phyloP scores from a whole-genome alignment of 1,284 basidiomycete species.

The Hypsizygus ulmarius region DNA sequence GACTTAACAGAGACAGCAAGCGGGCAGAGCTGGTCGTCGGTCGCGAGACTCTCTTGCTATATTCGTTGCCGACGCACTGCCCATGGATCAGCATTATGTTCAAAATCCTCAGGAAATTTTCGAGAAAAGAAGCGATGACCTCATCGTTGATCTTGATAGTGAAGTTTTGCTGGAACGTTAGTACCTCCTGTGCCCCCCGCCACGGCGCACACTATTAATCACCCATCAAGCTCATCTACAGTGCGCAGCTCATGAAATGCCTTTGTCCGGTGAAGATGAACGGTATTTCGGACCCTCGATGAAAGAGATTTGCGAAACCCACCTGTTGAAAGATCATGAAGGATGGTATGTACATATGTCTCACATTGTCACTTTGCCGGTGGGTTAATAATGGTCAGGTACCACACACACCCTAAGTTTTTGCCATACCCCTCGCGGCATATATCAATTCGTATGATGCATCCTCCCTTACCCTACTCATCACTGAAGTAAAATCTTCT shows the following conservation, averaged over 20 bases:
- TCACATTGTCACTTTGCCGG: background rate
- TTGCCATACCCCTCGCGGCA: constrained; percentile 74
- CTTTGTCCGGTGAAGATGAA: constrained; percentile 65
- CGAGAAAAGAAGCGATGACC: constrained; percentile 57
- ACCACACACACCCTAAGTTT: constrained; percentile 76
- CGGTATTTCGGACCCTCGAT: constrained; percentile 71
- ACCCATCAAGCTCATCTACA: constrained; percentile 66
- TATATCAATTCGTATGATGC: constrained; percentile 63
- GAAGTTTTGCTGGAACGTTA: constrained; percentile 70
- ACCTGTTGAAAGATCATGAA: constrained; percentile 59
- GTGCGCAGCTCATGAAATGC: constrained; percentile 88
- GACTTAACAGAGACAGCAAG: constrained; percentile 72
- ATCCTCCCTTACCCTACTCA: background rate
- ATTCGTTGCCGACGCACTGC: constrained; percentile 69
- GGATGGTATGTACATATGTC: constrained; percentile 54
- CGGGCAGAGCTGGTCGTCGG: constrained; percentile 83
- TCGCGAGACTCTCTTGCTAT: constrained; percentile 82
- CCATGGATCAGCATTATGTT: constrained; percentile 80
- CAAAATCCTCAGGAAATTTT: constrained; percentile 72
- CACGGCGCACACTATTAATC: background rate
- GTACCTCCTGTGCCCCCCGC: background rate
- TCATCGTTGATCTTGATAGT: constrained; percentile 74
- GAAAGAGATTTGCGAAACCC: constrained; percentile 53
- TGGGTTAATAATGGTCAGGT: constrained; percentile 45
- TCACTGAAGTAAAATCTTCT: constrained; percentile 7